Percentiles rank a stretch among this genome's conserved stretches.
Conservation (phyloP, 805 yeast species). For the Barnettozyma vustinii region DNA sequence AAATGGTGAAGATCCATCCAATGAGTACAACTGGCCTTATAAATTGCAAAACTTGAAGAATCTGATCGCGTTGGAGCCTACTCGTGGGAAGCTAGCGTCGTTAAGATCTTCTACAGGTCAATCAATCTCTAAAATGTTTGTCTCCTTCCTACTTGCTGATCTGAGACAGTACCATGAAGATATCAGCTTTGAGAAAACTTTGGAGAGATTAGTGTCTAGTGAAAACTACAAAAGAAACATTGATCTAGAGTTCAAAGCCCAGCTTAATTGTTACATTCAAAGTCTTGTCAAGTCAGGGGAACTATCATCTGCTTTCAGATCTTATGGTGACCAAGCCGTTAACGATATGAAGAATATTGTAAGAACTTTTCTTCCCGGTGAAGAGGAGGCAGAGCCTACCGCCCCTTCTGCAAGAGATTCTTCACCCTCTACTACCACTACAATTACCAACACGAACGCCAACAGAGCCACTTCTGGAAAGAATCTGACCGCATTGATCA, state of each 20-base stretch:
- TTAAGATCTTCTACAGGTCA: slow-evolving; percentile 64
- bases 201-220: slow-evolving; percentile 36
- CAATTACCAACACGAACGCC: slow-evolving; percentile 13
- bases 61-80: slow-evolving; percentile 27
- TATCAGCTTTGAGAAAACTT: slow-evolving; percentile 42
- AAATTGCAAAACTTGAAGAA: slow-evolving; percentile 27
- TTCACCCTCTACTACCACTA: slow-evolving; percentile 5
- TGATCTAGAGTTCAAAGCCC: slow-evolving; percentile 33
- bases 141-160: slow-evolving; percentile 53
- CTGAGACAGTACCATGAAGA: slow-evolving; percentile 51
- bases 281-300: slow-evolving; percentile 61
- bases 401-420: slow-evolving; percentile 10
- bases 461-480: slow-evolving; percentile 19
- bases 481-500: slow-evolving; percentile 40
- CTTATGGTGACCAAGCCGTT: slow-evolving; percentile 64
- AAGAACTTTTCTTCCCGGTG: slow-evolving; percentile 51
- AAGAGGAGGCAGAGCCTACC: slow-evolving; percentile 10
- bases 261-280: slow-evolving; percentile 42
- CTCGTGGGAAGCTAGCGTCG: slow-evolving; percentile 47
- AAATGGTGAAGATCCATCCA: slow-evolving; percentile 39
- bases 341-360: slow-evolving; percentile 71
- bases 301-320: slow-evolving; percentile 52
- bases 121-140: slow-evolving; percentile 56
- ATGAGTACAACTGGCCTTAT: slow-evolving; percentile 37
- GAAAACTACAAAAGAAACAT: slow-evolving; percentile 33